Base-by-base conservation (phyloP, 352 stramenopile species). In the Pythium volutum region DNA sequence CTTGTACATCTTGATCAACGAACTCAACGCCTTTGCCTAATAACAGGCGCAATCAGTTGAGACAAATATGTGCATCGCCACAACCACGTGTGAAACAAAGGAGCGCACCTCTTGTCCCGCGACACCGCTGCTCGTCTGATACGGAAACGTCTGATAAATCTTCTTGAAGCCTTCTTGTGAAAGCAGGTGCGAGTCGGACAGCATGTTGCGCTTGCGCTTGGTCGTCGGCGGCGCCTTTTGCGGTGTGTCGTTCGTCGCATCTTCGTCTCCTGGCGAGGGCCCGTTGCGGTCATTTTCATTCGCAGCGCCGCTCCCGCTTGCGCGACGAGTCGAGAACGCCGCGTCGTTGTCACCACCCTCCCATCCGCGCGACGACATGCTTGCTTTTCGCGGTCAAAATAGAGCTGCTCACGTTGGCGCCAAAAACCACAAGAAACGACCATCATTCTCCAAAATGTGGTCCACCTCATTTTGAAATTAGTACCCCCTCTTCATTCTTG, bases 1-100 rank as follows among this genome's bases (percentile, higher is more conserved):
- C 55, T 89, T 91, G 75, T 94, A 94, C 78, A 87, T 87, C 45
- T 81, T 81, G 12, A 94, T 66, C 42, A 94, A 64, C 31, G 74
- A 82, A 22, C 62, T 69, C 42, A 94, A 58, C 33, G 84, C 81
- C 48, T 89, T 78, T 16, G 76, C 67, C 75, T 87, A 26, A 36
- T 22, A 43, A 1, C 36, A 43, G 9, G n/a, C 36, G 18, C 18
- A 43, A 9, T 4, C 36, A 15, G 36, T 10, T 43, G 12, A 43
- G 36, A 58, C 16, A 52, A 55, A 43, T 22, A 18, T 43, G n/a
- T n/a, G 9, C 36, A 18, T 43, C 36, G n/a, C 12, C 14, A 20
- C 14, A 43, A 7, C 36, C 36, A n/a, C 36, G n/a, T 22, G 36
- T 20, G 18, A 38, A 38, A 14, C 7, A 7, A 14, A 12, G 12